phyloP scores from a whole-genome alignment of 2,329 filamentous ascomycete species.

The Microcyclosporella mali region DNA sequence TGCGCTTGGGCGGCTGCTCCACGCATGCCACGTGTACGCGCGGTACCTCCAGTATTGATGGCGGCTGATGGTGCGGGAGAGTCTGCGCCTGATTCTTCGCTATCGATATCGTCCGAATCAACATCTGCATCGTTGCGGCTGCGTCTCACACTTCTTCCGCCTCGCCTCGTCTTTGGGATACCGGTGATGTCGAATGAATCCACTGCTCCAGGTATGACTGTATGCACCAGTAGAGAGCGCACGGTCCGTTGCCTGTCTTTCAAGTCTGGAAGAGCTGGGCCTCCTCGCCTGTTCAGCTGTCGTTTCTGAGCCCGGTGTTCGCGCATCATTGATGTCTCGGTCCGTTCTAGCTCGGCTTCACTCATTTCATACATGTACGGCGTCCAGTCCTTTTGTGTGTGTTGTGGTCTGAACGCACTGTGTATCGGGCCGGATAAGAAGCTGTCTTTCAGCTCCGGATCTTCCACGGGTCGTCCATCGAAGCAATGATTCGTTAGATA shows the following conservation, averaged over 20 bases:
- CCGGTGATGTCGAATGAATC: slow-evolving; percentile 74
- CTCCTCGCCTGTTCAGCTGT: slow-evolving; percentile 87
- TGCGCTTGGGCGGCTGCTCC: slow-evolving; percentile 82
- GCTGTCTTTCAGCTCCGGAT: slow-evolving; percentile 76
- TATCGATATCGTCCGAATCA: slow-evolving; percentile 86
- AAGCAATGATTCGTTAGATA: slow-evolving; percentile 93
- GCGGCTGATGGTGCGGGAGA: slow-evolving; percentile 44
- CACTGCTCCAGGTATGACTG: slow-evolving; percentile 82
- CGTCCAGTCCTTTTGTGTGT: slow-evolving; percentile 88
- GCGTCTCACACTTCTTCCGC: slow-evolving; percentile 43
- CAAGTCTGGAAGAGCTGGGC: slow-evolving; percentile 88
- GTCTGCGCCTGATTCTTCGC: slow-evolving; percentile 78
- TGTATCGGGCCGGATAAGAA: slow-evolving; percentile 81
- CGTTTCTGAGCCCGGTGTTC: slow-evolving; percentile 93
- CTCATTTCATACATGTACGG: slow-evolving; percentile 92
- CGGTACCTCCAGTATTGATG: slow-evolving; percentile 65
- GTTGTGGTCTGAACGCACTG: slow-evolving; percentile 79
- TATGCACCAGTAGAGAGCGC: slow-evolving; percentile 84
- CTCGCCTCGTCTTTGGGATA: slow-evolving; percentile 62
- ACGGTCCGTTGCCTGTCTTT: slow-evolving; percentile 93
- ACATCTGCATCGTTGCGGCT: slow-evolving; percentile 55
- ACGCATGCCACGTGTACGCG: slow-evolving; percentile 80
- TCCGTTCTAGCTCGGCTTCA: slow-evolving; percentile 81
- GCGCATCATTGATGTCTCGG: slow-evolving; percentile 85
- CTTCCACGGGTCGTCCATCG: slow-evolving; percentile 86